Base-by-base conservation (phyloP, 2,329 filamentous ascomycete genomes). In the Hortaea sp. region DNA sequence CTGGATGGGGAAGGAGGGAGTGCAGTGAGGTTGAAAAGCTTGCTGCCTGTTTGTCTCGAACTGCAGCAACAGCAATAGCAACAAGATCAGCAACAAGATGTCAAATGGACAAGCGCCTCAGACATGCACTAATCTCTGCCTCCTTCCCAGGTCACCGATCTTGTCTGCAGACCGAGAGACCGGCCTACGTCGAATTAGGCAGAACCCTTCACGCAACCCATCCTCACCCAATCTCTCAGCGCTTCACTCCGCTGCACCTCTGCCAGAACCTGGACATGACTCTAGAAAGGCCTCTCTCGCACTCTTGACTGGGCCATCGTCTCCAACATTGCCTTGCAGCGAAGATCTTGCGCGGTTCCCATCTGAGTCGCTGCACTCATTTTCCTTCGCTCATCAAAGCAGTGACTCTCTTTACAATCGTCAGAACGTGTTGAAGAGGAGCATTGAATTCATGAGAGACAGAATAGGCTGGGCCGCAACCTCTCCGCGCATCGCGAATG, bases 391-490 rank as follows among this genome's bases (percentile, higher is more conserved):
- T 37, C 87, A 94, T 57, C 89, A 95, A 66, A 90, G 89, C 3
- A 89, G 95, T 61, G 90, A 97, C 52, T 81, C 88, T 52, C 75
- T 97, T 46, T 86, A 95, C 63, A 95, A 80, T 64, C 84, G 92
- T 45, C 89, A 97, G 64, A 94, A 88, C 71, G 84, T 95, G 31
- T 66, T 98, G 59, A 95, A 94, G 68, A 79, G 90, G 49, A 94
- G 89, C 6, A 83, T 95, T 61, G 92, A 97, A 65, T 95, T 97
- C 62, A 94, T 98, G 85, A 85, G 86, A 61, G 88, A 95, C 63
- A 85, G 86, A 53, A 78, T 94, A 67, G 85, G 85, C 53, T 90
- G 88, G 83, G 79, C 84, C 30, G 76, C 82, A 30, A 79, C 78
- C 44, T 85, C 84, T 61, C 79, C 85, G 10, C 86, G 80, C 7